Conservation (phyloP, 2,329 filamentous ascomycete species). For the Calonectria leucothoes region DNA sequence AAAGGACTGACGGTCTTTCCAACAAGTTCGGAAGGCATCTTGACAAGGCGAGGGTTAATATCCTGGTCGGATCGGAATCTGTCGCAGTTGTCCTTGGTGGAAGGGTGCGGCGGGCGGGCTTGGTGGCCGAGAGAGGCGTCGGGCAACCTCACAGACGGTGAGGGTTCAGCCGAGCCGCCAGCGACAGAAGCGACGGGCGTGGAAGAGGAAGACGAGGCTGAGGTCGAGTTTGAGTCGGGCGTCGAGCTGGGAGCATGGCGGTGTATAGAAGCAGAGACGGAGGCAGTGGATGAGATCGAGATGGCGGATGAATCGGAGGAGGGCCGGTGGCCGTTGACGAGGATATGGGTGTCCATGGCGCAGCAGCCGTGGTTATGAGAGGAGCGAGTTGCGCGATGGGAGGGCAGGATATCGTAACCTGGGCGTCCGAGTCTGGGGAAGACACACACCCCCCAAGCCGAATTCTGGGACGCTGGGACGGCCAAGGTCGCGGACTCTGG, state of each 20-base stretch:
- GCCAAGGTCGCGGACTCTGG: conserved; percentile 14
- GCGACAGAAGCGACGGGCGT: conserved; percentile 22
- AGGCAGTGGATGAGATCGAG: conserved; percentile 28
- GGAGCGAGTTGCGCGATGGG: conserved; percentile 42
- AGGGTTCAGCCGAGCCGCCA: conserved; percentile 14
- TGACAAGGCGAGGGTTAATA: conserved; percentile 61
- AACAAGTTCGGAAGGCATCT: conserved; percentile 74
- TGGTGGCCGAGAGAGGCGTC: conserved; percentile 25
- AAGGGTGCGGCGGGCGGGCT: conserved; percentile 39
- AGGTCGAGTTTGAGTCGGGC: not conserved
- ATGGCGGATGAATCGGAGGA: conserved; percentile 31
- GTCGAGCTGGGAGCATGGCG: conserved; percentile 34
- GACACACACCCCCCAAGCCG: conserved; percentile 16
- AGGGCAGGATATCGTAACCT: conserved; percentile 44
- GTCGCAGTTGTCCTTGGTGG: conserved; percentile 60
- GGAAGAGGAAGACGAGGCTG: conserved; percentile 19
- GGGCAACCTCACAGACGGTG: conserved; percentile 27
- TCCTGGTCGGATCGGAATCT: conserved; percentile 62
- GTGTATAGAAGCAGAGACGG: conserved; percentile 33
- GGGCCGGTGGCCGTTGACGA: conserved; percentile 41
- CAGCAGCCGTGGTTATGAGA: conserved; percentile 33
- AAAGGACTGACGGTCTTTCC: conserved; percentile 88
- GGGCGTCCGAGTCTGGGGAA: conserved; percentile 35
- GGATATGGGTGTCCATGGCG: conserved; percentile 40
- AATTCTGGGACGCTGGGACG: conserved; percentile 5